Conservation (phyloP, 257 asterid species). For the Gynochthodes officinalis region DNA sequence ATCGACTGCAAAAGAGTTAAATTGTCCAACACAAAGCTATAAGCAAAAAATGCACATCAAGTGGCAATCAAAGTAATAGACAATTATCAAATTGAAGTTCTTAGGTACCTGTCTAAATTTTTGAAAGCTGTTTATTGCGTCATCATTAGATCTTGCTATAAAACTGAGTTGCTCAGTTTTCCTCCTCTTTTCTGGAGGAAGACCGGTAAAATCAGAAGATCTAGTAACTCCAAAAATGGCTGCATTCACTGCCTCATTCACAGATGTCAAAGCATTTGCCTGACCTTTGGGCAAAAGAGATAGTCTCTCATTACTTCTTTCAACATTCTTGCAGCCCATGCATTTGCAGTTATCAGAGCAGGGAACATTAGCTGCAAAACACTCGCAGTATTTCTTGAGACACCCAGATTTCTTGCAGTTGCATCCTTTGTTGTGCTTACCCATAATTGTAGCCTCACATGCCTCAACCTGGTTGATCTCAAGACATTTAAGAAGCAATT, state of each 20-base stretch:
- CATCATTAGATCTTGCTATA: conserved; percentile 27
- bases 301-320: conserved; percentile 62
- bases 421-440: conserved; percentile 65
- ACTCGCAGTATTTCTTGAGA: conserved; percentile 81
- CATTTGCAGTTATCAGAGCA: conserved; percentile 81
- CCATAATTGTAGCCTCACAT: conserved; percentile 9
- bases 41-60: background rate
- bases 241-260: conserved; percentile 44
- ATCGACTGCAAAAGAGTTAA: background rate
- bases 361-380: conserved; percentile 66
- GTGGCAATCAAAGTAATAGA: background rate
- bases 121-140: conserved; percentile 26
- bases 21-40: background rate
- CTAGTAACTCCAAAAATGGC: conserved; percentile 46
- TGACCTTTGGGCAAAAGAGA: conserved; percentile 39
- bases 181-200: conserved; percentile 33
- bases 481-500: background rate
- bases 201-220: conserved; percentile 24
- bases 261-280: conserved; percentile 25
- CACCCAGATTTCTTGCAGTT: conserved; percentile 70
- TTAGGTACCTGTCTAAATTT: conserved; percentile 38
- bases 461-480: conserved; percentile 41
- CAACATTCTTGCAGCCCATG: conserved; percentile 63
- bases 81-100: background rate
- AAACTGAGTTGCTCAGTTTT: conserved; percentile 31